Conservation (phyloP, 352 stramenopile genomes). For the Globisporangium radiosum region DNA sequence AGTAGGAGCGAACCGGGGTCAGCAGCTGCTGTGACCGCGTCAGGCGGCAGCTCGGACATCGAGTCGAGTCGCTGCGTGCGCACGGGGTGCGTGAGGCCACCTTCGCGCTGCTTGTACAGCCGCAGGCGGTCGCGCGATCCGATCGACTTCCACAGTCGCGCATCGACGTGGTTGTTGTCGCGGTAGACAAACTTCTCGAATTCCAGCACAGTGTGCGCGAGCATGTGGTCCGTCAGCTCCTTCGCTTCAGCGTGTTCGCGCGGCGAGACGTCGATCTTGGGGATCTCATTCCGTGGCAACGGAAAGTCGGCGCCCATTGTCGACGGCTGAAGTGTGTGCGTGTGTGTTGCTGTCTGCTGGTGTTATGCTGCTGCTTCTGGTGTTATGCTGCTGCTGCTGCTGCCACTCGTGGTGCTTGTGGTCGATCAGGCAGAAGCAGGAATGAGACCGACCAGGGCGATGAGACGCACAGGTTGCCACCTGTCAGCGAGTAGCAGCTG, state of each 20-base stretch:
- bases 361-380: no score
- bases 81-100: conserved; percentile 18
- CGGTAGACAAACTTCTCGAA: conserved; percentile 38
- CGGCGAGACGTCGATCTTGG: conserved; percentile 27
- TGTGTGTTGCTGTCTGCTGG: no score
- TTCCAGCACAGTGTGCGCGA: conserved; percentile 34
- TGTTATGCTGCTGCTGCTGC: no score
- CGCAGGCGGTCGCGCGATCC: conserved; percentile 38
- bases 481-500: no score
- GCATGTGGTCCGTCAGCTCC: conserved; percentile 34
- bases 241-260: conserved; percentile 31
- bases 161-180: conserved; percentile 28
- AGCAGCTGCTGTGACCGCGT: conserved; percentile 22
- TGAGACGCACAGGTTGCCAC: no score
- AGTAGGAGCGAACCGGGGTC: conserved; percentile 31
- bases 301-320: conserved; percentile 23
- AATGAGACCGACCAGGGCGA: no score
- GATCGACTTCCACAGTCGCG: conserved; percentile 31
- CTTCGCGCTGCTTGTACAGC: conserved; percentile 38
- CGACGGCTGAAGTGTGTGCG: no score
- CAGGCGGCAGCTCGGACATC: conserved; percentile 19
- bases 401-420: no score
- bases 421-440: no score
- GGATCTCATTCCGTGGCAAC: conserved; percentile 38
- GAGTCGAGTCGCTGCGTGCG: conserved; percentile 22